Conservation (phyloP, 768 basidiomycete genomes). For the Lentinula lateritia region DNA sequence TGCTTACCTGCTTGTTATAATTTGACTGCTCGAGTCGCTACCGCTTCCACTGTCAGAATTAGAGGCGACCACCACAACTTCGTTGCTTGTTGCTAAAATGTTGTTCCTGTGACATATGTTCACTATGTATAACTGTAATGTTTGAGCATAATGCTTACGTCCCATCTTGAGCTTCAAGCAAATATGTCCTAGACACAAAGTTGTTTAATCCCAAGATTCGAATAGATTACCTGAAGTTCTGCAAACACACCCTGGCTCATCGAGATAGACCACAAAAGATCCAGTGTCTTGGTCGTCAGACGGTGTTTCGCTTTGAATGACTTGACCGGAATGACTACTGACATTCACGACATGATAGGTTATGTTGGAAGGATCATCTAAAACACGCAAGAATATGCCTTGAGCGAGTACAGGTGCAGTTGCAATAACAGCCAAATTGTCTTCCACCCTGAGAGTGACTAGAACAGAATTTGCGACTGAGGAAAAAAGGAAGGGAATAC, state of each 20-base stretch:
- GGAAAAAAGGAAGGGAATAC: neutral
- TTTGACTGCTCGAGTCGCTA: neutral
- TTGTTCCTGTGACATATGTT: neutral
- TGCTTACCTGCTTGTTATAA: neutral
- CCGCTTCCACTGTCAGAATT: neutral
- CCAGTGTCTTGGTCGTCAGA: neutral
- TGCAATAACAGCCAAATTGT: neutral
- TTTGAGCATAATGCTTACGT: neutral
- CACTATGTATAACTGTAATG: neutral
- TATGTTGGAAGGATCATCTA: neutral
- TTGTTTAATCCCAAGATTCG: neutral
- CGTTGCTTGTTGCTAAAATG: neutral
- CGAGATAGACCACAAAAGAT: neutral
- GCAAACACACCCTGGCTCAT: neutral
- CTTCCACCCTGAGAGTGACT: neutral
- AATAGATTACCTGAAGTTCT: too few relatives aligned
- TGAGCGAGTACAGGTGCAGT: neutral
- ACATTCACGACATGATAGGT: neutral
- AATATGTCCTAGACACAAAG: neutral
- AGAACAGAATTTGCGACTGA: neutral
- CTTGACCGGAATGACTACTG: neutral
- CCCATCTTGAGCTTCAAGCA: neutral
- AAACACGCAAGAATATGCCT: neutral
- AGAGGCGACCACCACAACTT: neutral
- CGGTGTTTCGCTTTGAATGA: neutral